These are phyloP conservation scores for Schoenoplectus triqueter DNA, from an alignment of 202 grass and related monocot genomes.

Conservation along the genomic window DNA sequence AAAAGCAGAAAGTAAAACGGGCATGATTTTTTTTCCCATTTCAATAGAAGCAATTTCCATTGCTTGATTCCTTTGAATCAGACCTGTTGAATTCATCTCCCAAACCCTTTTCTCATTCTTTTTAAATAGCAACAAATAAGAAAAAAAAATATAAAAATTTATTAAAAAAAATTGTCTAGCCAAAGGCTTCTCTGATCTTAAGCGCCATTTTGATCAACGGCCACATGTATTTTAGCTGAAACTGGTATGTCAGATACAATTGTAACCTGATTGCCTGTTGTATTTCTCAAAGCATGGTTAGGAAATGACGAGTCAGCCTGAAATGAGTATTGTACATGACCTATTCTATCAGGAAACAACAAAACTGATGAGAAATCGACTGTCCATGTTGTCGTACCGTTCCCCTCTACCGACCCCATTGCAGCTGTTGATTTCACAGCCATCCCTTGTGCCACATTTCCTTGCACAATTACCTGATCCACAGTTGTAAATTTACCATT, in stretches of 20 bases:
- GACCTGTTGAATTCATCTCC: slow-evolving; percentile 14
- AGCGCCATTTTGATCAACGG: slow-evolving; percentile 77
- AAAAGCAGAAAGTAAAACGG: background rate
- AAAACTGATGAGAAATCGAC: slow-evolving; percentile 69
- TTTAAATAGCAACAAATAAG: slow-evolving; percentile 4
- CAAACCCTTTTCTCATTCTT: background rate
- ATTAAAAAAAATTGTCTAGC: background rate
- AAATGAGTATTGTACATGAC: slow-evolving; percentile 87
- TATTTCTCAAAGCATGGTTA: slow-evolving; percentile 65
- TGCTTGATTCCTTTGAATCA: slow-evolving; percentile 41
- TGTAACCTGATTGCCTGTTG: slow-evolving; percentile 69
- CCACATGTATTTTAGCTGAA: slow-evolving; percentile 70
- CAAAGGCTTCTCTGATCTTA: slow-evolving; percentile 37
- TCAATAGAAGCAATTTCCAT: background rate
- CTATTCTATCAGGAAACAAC: slow-evolving; percentile 76
- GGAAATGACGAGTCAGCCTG: slow-evolving; percentile 56
- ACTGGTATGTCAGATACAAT: slow-evolving; percentile 70
- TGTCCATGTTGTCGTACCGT: slow-evolving; percentile 60
- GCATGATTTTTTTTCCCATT: background rate
- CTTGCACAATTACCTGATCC: slow-evolving; percentile 79
- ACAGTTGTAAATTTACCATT: slow-evolving; percentile 56
- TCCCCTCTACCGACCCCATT: slow-evolving; percentile 47
- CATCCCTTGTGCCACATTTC: slow-evolving; percentile 76
- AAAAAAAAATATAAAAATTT: background rate
- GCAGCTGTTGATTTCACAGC: slow-evolving; percentile 59